These are phyloP conservation scores for Phytophthora kernoviae DNA, from an alignment of 352 stramenopile genomes.

Conservation along the genomic window DNA sequence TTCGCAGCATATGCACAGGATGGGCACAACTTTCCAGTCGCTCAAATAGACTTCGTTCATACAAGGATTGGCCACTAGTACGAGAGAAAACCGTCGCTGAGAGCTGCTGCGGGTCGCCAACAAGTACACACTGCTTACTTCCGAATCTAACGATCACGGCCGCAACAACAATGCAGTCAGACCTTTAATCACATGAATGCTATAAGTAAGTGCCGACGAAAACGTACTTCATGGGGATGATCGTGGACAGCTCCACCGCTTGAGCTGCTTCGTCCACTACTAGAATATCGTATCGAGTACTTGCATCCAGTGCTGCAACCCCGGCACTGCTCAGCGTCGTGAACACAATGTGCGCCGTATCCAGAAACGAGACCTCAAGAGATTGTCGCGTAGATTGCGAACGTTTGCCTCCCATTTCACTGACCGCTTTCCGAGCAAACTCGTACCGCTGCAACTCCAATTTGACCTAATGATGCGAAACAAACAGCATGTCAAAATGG, in stretches of 20 bases:
- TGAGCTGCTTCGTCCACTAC: constrained; percentile 90
- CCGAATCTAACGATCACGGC: constrained; percentile 65
- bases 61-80: constrained; percentile 82
- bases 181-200: neutral
- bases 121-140: constrained; percentile 90
- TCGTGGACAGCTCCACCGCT: constrained; percentile 85
- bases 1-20: constrained; percentile 90
- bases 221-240: constrained; percentile 91
- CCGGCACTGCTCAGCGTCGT: constrained; percentile 91
- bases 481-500: constrained; percentile 11
- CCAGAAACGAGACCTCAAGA: constrained; percentile 86
- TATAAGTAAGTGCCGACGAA: neutral
- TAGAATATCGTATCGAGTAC: constrained; percentile 78
- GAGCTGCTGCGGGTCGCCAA: constrained; percentile 93
- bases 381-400: constrained; percentile 74
- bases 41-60: constrained; percentile 93
- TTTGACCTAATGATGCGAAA: constrained; percentile 52
- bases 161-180: neutral
- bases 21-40: constrained; percentile 88
- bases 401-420: constrained; percentile 63
- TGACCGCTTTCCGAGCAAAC: constrained; percentile 69
- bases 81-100: constrained; percentile 93
- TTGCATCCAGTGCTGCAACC: constrained; percentile 79
- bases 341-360: constrained; percentile 93
- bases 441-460: constrained; percentile 86